phyloP scores from a whole-genome alignment of 352 stramenopile species.

The Globisporangium barbulae region DNA sequence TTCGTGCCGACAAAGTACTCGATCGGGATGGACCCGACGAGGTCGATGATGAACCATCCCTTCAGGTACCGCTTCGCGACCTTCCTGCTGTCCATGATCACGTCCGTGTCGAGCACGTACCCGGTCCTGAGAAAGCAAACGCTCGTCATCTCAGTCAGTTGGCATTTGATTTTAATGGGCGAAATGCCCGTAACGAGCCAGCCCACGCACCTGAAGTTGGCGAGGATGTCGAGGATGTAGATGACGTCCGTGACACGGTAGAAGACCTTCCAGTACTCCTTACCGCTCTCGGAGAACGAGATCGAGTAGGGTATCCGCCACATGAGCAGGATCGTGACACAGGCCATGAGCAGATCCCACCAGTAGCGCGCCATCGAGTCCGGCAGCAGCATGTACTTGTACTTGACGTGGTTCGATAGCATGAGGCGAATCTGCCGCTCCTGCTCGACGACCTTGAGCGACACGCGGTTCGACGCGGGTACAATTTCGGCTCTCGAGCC shows the following conservation, averaged over 20 bases:
- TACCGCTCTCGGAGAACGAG: slow-evolving; percentile 40
- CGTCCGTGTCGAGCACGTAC: slow-evolving; percentile 48
- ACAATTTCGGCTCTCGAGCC: slow-evolving; percentile 35
- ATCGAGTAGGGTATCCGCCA: slow-evolving; percentile 61
- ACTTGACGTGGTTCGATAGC: slow-evolving; percentile 19
- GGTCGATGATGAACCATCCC: slow-evolving; percentile 52
- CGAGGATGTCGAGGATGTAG: slow-evolving; percentile 47
- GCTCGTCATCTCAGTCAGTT: too few relatives aligned
- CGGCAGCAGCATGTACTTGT: slow-evolving; percentile 46
- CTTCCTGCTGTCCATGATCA: slow-evolving; percentile 49
- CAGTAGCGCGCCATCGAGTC: slow-evolving; percentile 44
- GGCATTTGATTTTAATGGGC: too few relatives aligned
- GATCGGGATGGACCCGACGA: slow-evolving; percentile 53
- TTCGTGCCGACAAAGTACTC: slow-evolving; percentile 37
- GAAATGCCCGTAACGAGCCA: too few relatives aligned
- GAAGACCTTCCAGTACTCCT: slow-evolving; percentile 44
- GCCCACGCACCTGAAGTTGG: slow-evolving; percentile 46
- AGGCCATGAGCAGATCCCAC: slow-evolving; percentile 50
- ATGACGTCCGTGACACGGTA: slow-evolving; percentile 46
- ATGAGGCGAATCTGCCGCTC: slow-evolving; percentile 40
- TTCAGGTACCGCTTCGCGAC: slow-evolving; percentile 48
- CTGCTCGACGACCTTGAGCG: slow-evolving; percentile 49
- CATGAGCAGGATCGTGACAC: slow-evolving; percentile 53
- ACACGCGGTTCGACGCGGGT: slow-evolving; percentile 51
- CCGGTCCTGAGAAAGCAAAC: slow-evolving; percentile 33